These are phyloP conservation scores for Trichosporon sp. DNA, from an alignment of 1,284 basidiomycete genomes.

Conservation along the genomic window DNA sequence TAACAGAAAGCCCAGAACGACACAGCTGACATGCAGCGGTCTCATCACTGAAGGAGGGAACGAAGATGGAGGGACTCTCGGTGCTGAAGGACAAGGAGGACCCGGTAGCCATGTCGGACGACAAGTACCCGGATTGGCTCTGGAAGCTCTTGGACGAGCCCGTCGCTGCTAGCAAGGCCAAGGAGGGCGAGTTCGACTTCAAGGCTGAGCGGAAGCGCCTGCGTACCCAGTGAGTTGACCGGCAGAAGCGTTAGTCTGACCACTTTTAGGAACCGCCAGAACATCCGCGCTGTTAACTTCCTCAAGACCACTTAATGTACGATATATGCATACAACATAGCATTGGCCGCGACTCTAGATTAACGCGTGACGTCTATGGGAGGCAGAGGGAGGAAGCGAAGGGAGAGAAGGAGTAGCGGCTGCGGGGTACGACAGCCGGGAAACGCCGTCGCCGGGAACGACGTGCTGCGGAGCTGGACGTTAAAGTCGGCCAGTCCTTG, in stretches of 20 bases:
- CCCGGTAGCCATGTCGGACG: conserved; percentile 71
- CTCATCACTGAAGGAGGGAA: conserved; percentile 60
- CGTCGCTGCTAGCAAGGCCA: conserved; percentile 13
- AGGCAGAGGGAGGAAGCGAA: background rate
- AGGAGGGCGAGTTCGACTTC: conserved; percentile 33
- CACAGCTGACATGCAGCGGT: conserved; percentile 20
- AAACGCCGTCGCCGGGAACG: too few species aligned
- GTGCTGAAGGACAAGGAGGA: conserved; percentile 78
- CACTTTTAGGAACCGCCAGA: conserved; percentile 34
- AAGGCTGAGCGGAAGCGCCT: conserved; percentile 38
- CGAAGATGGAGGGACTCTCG: conserved; percentile 67
- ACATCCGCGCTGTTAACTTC: conserved; percentile 46
- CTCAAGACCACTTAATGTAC: conserved; percentile 34
- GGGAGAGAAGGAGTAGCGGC: background rate
- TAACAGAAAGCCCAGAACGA: too few species aligned
- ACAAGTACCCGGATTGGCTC: conserved; percentile 82
- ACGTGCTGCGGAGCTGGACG: too few species aligned
- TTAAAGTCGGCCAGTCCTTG: too few species aligned
- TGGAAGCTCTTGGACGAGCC: conserved; percentile 62
- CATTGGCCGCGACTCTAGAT: background rate
- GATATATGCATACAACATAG: conserved; percentile 25
- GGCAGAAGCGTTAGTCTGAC: background rate
- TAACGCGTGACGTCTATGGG: background rate
- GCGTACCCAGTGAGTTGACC: conserved; percentile 36
- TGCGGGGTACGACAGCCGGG: too few species aligned